These are phyloP conservation scores for Epichloe scottii DNA, from an alignment of 2,329 filamentous ascomycete genomes.

Conservation along the genomic window DNA sequence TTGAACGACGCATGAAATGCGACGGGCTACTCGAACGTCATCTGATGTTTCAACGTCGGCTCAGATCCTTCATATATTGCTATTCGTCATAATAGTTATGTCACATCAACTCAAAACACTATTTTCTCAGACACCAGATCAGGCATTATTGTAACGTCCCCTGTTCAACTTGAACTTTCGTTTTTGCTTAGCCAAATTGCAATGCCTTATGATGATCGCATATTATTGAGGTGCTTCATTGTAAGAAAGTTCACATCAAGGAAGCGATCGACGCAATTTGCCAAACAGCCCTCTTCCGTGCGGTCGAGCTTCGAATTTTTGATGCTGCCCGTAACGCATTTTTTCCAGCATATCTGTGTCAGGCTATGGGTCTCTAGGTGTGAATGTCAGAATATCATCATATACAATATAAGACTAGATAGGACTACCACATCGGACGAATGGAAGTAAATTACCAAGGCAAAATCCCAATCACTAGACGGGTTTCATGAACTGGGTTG, in stretches of 20 bases:
- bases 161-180: too few species aligned
- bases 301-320: slow-evolving; percentile 60
- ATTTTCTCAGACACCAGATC: too few species aligned
- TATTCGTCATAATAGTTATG: too few species aligned
- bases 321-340: slow-evolving; percentile 71
- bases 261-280: slow-evolving; percentile 90
- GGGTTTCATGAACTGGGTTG: too few species aligned
- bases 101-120: too few species aligned
- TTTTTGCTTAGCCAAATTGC: neutral
- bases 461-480: too few species aligned
- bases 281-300: slow-evolving; percentile 69
- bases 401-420: slow-evolving; percentile 10
- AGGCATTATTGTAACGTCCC: too few species aligned
- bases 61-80: too few species aligned
- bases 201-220: slow-evolving; percentile 24
- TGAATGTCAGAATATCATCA: neutral
- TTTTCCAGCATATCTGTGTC: slow-evolving; percentile 80
- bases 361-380: slow-evolving; percentile 38
- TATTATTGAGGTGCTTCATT: slow-evolving; percentile 67
- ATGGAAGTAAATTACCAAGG: too few species aligned
- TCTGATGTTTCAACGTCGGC: too few species aligned
- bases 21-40: too few species aligned
- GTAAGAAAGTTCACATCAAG: slow-evolving; percentile 78
- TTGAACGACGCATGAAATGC: too few species aligned
- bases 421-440: neutral